Conservation (phyloP, 345 rosid genomes). For the Corymbia maculata region DNA sequence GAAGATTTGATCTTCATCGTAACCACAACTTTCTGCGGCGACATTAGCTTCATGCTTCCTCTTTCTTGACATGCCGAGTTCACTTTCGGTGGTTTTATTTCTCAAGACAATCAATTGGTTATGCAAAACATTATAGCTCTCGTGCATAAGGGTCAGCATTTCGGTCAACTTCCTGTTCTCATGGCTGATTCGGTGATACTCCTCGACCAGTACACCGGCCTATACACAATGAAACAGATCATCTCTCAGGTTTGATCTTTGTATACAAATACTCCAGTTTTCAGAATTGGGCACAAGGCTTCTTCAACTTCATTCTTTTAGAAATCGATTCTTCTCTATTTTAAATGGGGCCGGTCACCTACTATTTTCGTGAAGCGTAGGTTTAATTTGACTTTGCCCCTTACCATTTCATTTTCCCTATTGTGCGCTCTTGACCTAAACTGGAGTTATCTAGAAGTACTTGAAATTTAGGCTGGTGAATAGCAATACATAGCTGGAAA, state of each 20-base stretch:
- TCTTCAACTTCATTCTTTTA: neutral
- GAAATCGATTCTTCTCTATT: neutral
- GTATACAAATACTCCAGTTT: neutral
- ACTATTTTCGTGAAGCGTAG: neutral
- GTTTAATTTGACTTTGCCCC: neutral
- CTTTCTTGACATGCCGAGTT: neutral
- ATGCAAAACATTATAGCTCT: constrained; percentile 11
- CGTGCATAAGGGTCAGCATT: constrained; percentile 7
- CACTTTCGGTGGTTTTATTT: constrained; percentile 1
- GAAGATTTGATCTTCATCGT: constrained; percentile 19
- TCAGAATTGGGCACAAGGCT: neutral
- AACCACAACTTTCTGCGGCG: constrained; percentile 5
- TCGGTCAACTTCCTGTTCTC: constrained; percentile 25
- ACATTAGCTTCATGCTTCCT: constrained; percentile 13
- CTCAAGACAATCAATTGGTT: constrained; percentile 8
- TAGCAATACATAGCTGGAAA: neutral
- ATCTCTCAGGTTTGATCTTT: neutral
- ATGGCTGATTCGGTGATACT: constrained; percentile 6
- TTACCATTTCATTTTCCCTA: neutral
- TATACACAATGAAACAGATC: neutral
- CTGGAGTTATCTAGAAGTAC: neutral
- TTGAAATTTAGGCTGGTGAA: neutral
- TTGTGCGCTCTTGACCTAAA: neutral
- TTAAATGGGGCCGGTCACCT: neutral
- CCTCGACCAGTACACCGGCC: constrained; percentile 5